Evolutionary conservation across 139 green algal species (phyloP).

Genomic region (Chlorella sp.): DNA sequence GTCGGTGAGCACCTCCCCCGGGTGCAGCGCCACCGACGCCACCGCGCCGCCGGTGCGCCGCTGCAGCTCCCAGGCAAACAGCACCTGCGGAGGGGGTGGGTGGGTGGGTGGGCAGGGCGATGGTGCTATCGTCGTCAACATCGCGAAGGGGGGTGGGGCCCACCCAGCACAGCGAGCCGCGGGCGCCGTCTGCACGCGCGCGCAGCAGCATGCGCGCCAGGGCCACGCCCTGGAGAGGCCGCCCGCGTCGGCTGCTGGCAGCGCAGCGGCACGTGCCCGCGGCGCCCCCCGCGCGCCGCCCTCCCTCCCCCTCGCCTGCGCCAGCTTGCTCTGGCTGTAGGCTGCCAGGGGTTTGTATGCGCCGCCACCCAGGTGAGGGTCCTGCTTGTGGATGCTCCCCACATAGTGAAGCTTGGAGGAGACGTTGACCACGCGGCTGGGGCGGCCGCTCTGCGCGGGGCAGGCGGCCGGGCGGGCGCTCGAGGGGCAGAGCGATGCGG

Average conservation of each 20-base stretch:
- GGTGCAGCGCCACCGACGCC: constrained; percentile 64
- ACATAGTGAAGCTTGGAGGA: constrained; percentile 59
- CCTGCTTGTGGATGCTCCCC: constrained; percentile 21
- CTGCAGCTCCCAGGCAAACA: constrained; percentile 49
- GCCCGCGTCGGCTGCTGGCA: too few relatives aligned
- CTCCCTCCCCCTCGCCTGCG: constrained; percentile 49
- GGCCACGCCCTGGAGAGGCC: too few relatives aligned
- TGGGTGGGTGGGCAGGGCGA: too few relatives aligned
- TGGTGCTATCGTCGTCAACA: too few relatives aligned
- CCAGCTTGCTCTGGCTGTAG: constrained; percentile 83
- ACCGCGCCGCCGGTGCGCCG: constrained; percentile 27
- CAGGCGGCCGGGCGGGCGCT: too few relatives aligned
- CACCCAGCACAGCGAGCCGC: too few relatives aligned
- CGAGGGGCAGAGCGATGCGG: not conserved
- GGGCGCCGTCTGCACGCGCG: too few relatives aligned
- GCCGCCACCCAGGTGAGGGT: constrained; percentile 25
- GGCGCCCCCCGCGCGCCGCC: too few relatives aligned
- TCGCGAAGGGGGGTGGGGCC: too few relatives aligned
- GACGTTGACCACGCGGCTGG: constrained; percentile 67
- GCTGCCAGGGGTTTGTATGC: constrained; percentile 54
- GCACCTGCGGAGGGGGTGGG: constrained; percentile 28
- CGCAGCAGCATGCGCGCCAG: too few relatives aligned
- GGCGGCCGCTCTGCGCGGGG: not conserved
- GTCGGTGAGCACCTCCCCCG: constrained; percentile 80
- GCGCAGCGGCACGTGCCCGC: too few relatives aligned